These are phyloP conservation scores for Polygonum maritimum DNA, from an alignment of 148 eudicot species.

Conservation along the genomic window DNA sequence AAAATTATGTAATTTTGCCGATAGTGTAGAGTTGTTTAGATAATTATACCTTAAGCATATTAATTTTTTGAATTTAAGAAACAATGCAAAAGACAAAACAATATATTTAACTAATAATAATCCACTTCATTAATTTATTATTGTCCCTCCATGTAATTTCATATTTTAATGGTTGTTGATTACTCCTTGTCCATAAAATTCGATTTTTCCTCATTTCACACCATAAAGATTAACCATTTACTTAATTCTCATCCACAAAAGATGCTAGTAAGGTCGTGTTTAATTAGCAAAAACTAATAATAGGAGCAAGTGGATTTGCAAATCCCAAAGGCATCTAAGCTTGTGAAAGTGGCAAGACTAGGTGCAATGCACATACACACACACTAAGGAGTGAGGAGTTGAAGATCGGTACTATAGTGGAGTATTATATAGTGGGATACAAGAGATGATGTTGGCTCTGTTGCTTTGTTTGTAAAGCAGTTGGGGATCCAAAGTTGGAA, in stretches of 20 bases:
- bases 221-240: not conserved
- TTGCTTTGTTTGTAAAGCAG: constrained; percentile 1
- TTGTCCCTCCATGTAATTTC: too few relatives aligned
- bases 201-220: too few relatives aligned
- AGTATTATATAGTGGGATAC: not conserved
- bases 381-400: not conserved
- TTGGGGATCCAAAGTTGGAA: not conserved
- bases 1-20: too few relatives aligned
- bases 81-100: too few relatives aligned
- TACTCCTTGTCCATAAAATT: too few relatives aligned
- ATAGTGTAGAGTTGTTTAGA: too few relatives aligned
- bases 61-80: too few relatives aligned
- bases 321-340: constrained; percentile 1
- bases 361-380: constrained; percentile 3
- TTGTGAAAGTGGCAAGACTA: constrained; percentile 6
- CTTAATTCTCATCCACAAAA: not conserved
- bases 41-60: too few relatives aligned
- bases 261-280: too few relatives aligned
- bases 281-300: not conserved
- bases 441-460: not conserved
- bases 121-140: too few relatives aligned
- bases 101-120: too few relatives aligned
- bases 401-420: not conserved
- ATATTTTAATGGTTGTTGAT: too few relatives aligned
- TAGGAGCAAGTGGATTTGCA: not conserved